Conservation (phyloP, 495 filamentous ascomycete species). For the Rhypophila decipiens region DNA sequence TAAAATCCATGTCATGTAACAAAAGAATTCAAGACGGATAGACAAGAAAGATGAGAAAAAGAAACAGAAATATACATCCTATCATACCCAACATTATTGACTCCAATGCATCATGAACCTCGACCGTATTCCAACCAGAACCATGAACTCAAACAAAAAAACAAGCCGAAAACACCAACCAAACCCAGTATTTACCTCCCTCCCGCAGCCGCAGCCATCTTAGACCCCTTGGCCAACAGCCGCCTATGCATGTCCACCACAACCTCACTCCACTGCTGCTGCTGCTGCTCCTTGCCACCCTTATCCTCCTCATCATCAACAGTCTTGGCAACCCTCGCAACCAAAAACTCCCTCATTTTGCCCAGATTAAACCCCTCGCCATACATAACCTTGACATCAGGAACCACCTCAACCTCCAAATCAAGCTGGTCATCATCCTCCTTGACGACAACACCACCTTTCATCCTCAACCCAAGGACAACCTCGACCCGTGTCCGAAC, state of each 20-base stretch:
- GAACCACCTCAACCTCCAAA: constrained; percentile 40
- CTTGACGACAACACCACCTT: constrained; percentile 7
- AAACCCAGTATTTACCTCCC: too few species aligned
- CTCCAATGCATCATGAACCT: too few species aligned
- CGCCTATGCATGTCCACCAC: constrained; percentile 50
- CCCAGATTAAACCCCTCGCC: constrained; percentile 59
- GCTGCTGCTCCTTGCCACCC: constrained; percentile 20
- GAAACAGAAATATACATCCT: too few species aligned
- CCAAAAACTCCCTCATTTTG: constrained; percentile 57
- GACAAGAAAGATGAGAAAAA: too few species aligned
- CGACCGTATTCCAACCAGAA: too few species aligned
- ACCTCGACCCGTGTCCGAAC: constrained; percentile 58
- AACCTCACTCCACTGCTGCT: constrained; percentile 46
- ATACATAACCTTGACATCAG: constrained; percentile 53
- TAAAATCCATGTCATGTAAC: too few species aligned
- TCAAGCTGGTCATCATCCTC: constrained; percentile 21
- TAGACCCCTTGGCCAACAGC: constrained; percentile 45
- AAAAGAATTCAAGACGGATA: too few species aligned
- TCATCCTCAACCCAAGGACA: constrained; percentile 36
- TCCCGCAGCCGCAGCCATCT: too few species aligned
- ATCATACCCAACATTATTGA: too few species aligned
- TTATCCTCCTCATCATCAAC: constrained; percentile 18
- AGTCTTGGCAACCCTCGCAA: constrained; percentile 35
- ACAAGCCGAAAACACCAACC: too few species aligned
- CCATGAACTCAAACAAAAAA: too few species aligned